Evolutionary conservation across 768 basidiomycete genomes (phyloP), one percentile per base, ranked within the genome.

Genomic region (Leccinum arenicola): DNA sequence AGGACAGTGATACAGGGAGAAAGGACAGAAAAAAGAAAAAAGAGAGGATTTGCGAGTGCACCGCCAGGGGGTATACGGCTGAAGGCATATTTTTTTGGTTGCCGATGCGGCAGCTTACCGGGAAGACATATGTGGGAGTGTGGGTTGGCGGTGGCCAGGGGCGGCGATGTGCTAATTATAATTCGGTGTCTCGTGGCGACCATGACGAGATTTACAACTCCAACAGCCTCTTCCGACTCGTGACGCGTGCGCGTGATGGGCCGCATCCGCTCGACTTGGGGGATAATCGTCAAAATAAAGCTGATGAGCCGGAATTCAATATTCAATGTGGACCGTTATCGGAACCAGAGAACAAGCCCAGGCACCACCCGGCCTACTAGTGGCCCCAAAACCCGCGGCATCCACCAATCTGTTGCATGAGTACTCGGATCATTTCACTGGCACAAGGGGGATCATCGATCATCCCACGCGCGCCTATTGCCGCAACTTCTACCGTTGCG

Each of bases 1-100:
- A 64, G 57, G 73, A 66, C n/a, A 58, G 63, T 35, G 50, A 49
- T 55, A 59, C 23, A 23, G 70, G 53, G 60, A 70, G 63, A 70
- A 68, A 59, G 56, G 69, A 67, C 50, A 72, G 66, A 51, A 66
- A 49, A 45, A 60, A 21, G 43, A 58, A 50, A 55, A 68, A 61
- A 25, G 68, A 73, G 61, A 65, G 72, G 10, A 64, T 56, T 54
- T 48, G 50, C 52, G 55, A 65, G 59, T 33, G 52, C 21, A 62
- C 6, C 25, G 52, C 54, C 53, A 54, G 23, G 15, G 14, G 35
- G 49, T 48, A 55, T 50, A 29, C 38, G 25, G 27, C 38, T 25
- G 15, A 55, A 45, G 47, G 40, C 71, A 73, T 72, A 27, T 61
- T 59, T 65, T 49, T 50, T 23, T 0, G 8, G 11, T 43, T 49